phyloP scores from a whole-genome alignment of 225 moss, liverwort and hornwort species.

The Lunularia cruciata region DNA sequence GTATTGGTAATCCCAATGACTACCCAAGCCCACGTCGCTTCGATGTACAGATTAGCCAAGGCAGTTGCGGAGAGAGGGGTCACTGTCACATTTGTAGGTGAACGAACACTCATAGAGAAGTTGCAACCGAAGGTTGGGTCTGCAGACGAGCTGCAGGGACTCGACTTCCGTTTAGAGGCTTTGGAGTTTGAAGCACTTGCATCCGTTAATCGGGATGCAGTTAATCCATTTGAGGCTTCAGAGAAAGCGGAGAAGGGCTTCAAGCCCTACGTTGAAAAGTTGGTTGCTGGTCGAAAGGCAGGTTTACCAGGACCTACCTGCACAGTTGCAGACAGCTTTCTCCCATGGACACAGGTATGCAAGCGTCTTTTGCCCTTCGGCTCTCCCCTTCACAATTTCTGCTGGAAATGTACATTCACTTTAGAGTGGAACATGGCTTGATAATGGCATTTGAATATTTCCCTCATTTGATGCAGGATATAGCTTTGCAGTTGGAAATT shows the following conservation, averaged over 20 bases:
- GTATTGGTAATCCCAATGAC: no score
- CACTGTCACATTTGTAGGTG: background rate
- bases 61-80: constrained; percentile 10
- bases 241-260: background rate
- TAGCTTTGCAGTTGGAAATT: background rate
- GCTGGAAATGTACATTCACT: no score
- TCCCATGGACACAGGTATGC: no score
- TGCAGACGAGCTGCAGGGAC: background rate
- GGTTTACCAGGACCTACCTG: constrained; percentile 6
- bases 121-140: background rate
- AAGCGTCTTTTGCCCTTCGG: no score
- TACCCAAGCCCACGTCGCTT: background rate
- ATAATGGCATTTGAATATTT: no score
- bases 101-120: background rate
- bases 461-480: no score
- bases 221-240: no score
- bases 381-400: no score
- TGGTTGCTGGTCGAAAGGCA: background rate
- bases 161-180: constrained; percentile 1
- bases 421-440: no score
- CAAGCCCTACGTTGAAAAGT: background rate
- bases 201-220: background rate
- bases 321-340: background rate
- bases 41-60: background rate
- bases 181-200: background rate